Evolutionary conservation across 352 stramenopile genomes (phyloP), one percentile per base, ranked within the genome.

Genomic region (Pythium dissotocum): DNA sequence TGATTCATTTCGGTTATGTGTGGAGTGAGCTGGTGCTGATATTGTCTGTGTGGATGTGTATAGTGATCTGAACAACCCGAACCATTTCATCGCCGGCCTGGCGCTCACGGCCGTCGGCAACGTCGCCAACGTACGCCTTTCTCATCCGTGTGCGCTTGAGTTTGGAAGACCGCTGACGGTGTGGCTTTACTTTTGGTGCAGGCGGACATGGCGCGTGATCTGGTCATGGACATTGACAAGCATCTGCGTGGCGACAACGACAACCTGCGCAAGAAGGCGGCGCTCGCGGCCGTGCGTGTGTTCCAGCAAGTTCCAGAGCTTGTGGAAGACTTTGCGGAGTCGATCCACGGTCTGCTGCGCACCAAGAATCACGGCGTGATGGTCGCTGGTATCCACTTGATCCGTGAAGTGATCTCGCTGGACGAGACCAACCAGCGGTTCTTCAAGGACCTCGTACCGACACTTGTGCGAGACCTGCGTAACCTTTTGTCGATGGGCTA

Each of bases 251-350:
- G 91, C 40, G 85, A 93, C 38, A 98, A 98, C 51, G 90, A 98
- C 6, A 99, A 99, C 76, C 65, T 99, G 46, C 83, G 97, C 67
- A 99, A 99, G 77, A 99, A 99, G 76, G 97, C 97, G 5, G 97
- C 93, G 63, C 76, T 99, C 54, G 96, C 96, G 40, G 94, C 97
- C 64, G 90, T 98, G 49, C 89, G 89, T 30, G 86, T 96, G 56
- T 96, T 96, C 66, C 90, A 91, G 32, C 98, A 99, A 73, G 97
- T 98, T 62, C 98, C 98, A 6, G 98, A 99, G 66, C 91, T 99
- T 61, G 88, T 99, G 12, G 97, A 99, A 75, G 97, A 99, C 77
- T 99, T 99, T 85, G 89, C 97, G 1, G 97, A 99, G 56, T 93
- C 93, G 18, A 95, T 99, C 61, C 78, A 97, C 16, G 82, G 80